Conservation (phyloP, 1,139 yeast genomes). For the Candida albicans region DNA sequence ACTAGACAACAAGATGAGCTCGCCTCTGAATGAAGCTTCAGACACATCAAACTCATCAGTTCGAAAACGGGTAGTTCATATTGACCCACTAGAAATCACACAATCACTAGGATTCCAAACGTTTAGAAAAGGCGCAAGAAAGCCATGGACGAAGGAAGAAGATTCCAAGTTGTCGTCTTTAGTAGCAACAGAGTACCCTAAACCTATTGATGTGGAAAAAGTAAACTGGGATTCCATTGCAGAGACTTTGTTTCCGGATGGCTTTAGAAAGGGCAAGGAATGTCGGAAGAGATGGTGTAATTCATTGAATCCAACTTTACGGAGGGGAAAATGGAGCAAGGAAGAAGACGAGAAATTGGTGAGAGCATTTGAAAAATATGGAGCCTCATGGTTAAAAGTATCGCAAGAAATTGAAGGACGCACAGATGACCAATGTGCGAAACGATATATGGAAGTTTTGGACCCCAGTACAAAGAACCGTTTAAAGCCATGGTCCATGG, state of each 20-base stretch:
- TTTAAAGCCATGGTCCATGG: slow-evolving; percentile 74
- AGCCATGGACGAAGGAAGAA: slow-evolving; percentile 69
- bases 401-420: slow-evolving; percentile 76
- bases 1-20: slow-evolving; percentile 1
- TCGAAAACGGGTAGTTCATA: slow-evolving; percentile 29
- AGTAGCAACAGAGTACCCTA: slow-evolving; percentile 31
- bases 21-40: slow-evolving; percentile 2
- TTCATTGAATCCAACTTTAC: slow-evolving; percentile 77
- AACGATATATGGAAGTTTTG: slow-evolving; percentile 83
- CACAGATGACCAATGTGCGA: slow-evolving; percentile 94
- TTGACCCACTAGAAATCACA: slow-evolving; percentile 69
- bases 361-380: slow-evolving; percentile 64
- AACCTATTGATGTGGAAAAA: slow-evolving; percentile 31
- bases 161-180: slow-evolving; percentile 47
- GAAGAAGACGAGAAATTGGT: slow-evolving; percentile 72
- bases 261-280: slow-evolving; percentile 61
- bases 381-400: slow-evolving; percentile 86
- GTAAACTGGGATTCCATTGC: slow-evolving; percentile 74
- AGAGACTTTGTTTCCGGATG: slow-evolving; percentile 31
- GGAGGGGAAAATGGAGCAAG: slow-evolving; percentile 87
- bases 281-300: slow-evolving; percentile 76
- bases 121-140: slow-evolving; percentile 59
- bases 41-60: slow-evolving; percentile 1
- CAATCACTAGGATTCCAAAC: slow-evolving; percentile 78
- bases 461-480: slow-evolving; percentile 82